phyloP scores from a whole-genome alignment of 2,329 filamentous ascomycete species.

The Hymenoscyphus infarciens region DNA sequence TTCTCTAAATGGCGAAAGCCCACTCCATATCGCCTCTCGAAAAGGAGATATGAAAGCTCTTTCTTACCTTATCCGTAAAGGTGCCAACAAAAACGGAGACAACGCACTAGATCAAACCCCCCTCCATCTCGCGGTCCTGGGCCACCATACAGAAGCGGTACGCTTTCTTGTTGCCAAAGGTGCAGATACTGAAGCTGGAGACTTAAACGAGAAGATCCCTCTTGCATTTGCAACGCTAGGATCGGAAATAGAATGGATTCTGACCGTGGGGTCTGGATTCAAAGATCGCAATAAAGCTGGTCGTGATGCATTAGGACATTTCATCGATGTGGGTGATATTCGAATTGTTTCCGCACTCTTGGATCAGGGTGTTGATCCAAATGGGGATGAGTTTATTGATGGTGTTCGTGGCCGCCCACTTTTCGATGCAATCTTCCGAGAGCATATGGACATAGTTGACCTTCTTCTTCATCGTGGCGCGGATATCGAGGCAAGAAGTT shows the following conservation, averaged over 20 bases:
- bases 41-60: too few species aligned
- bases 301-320: neutral
- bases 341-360: neutral
- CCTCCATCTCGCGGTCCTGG: conserved; percentile 6
- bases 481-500: neutral
- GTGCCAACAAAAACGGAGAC: conserved; percentile 8
- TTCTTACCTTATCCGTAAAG: conserved; percentile 6
- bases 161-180: conserved; percentile 3
- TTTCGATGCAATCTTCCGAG: neutral
- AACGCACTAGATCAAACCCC: conserved; percentile 9
- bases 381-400: neutral
- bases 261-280: neutral
- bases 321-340: neutral
- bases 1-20: too few species aligned
- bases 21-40: too few species aligned
- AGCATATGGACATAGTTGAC: neutral
- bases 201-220: neutral
- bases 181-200: neutral
- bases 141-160: neutral
- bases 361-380: neutral
- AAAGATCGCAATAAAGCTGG: neutral
- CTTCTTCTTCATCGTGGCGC: conserved; percentile 5
- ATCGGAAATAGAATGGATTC: conserved; percentile 3
- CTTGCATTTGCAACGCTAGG: neutral
- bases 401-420: neutral